These are phyloP conservation scores for Dipodascopsis uninucleata DNA, from an alignment of 805 yeast species.

Conservation along the genomic window DNA sequence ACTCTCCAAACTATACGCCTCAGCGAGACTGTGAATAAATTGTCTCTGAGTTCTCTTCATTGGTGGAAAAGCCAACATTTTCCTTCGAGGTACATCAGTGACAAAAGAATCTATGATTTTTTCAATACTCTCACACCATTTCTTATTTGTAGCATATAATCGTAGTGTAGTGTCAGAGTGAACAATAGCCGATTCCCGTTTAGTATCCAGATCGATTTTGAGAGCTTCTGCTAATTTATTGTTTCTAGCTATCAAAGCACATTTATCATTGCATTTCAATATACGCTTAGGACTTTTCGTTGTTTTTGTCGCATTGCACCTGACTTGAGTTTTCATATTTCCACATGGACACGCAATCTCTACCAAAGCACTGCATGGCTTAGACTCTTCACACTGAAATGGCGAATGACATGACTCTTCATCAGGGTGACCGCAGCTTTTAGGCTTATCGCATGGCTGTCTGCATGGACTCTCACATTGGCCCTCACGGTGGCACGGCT, in stretches of 20 bases:
- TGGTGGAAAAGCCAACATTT: conserved; percentile 61
- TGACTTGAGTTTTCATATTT: conserved; percentile 43
- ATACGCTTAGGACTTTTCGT: conserved; percentile 39
- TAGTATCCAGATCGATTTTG: conserved; percentile 36
- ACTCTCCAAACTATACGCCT: conserved; percentile 53
- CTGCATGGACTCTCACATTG: conserved; percentile 61
- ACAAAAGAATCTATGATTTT: conserved; percentile 49
- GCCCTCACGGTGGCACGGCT: conserved; percentile 56
- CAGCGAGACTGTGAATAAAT: conserved; percentile 67
- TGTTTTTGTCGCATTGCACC: conserved; percentile 52
- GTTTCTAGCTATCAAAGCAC: conserved; percentile 60
- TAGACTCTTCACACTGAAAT: conserved; percentile 44
- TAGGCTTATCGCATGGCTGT: conserved; percentile 52
- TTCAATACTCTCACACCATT: conserved; percentile 71
- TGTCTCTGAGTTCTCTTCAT: conserved; percentile 67
- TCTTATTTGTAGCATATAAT: conserved; percentile 51
- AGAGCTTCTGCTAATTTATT: conserved; percentile 62
- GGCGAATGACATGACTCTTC: conserved; percentile 61
- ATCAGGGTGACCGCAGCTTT: conserved; percentile 68
- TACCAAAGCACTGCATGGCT: conserved; percentile 48
- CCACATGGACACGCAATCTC: conserved; percentile 64
- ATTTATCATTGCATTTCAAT: conserved; percentile 66
- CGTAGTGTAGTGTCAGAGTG: conserved; percentile 48
- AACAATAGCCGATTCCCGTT: conserved; percentile 30
- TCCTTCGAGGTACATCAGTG: conserved; percentile 34